phyloP scores from a whole-genome alignment of 345 rosid genomes.

The Theobroma cacao region DNA sequence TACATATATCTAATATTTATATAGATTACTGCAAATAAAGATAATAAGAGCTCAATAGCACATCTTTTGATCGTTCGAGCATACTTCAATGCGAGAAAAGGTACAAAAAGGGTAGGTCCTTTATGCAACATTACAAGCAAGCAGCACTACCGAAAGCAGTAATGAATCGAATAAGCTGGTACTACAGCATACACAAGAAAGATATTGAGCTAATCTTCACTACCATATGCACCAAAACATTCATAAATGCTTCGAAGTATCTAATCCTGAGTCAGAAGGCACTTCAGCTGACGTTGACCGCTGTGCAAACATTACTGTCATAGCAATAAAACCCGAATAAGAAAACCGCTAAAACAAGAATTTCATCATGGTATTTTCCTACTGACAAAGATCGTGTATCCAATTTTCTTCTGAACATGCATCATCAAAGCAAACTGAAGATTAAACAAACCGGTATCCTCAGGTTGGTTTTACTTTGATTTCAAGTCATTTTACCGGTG shows the following conservation, averaged over 20 bases:
- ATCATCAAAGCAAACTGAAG: neutral
- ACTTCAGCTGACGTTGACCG: neutral
- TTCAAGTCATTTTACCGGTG: neutral
- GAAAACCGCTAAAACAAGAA: neutral
- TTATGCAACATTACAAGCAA: neutral
- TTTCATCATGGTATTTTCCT: neutral
- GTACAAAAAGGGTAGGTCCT: neutral
- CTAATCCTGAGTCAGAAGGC: neutral
- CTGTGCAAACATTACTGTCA: neutral
- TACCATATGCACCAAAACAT: neutral
- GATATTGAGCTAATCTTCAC: neutral
- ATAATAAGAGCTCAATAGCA: neutral
- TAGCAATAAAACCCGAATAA: neutral
- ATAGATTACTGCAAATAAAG: too few species aligned
- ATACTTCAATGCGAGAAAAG: neutral
- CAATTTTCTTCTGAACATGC: neutral
- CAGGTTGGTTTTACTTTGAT: neutral
- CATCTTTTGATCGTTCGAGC: neutral
- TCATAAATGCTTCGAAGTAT: neutral
- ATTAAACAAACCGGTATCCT: neutral
- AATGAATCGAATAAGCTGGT: neutral
- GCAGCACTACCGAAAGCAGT: neutral
- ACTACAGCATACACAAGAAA: neutral
- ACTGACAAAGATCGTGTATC: neutral
- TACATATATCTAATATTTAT: too few species aligned